These are phyloP conservation scores for Coemansia sp. DNA, from an alignment of 192 early-diverging fungal species.

Conservation along the genomic window DNA sequence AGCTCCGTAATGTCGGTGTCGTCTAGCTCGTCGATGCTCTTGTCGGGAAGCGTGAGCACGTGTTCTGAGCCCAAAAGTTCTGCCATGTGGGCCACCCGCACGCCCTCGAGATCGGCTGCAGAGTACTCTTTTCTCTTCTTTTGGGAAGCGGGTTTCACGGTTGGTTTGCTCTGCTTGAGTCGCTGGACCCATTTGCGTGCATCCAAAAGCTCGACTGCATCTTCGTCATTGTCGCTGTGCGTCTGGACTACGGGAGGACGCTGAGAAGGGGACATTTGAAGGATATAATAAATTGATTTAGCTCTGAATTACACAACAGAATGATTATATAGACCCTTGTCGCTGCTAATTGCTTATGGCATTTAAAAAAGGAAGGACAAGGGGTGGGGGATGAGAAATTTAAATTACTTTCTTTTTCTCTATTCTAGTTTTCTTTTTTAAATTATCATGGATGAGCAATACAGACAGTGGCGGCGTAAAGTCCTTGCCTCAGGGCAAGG, in stretches of 20 bases:
- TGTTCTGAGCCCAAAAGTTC: too few relatives aligned
- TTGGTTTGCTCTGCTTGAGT: too few relatives aligned
- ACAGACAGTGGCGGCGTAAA: slow-evolving; percentile 28
- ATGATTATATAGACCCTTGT: too few relatives aligned
- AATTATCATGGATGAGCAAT: slow-evolving; percentile 41
- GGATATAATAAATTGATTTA: too few relatives aligned
- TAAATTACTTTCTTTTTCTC: not conserved
- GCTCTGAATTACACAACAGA: too few relatives aligned
- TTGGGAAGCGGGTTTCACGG: too few relatives aligned
- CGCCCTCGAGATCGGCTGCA: slow-evolving; percentile 61
- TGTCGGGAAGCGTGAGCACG: slow-evolving; percentile 86
- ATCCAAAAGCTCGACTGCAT: slow-evolving; percentile 59
- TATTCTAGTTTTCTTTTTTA: not conserved
- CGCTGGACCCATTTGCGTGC: slow-evolving; percentile 69
- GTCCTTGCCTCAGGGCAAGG: not conserved
- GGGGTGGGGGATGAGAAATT: too few relatives aligned
- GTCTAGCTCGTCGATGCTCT: slow-evolving; percentile 60
- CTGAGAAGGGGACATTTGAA: too few relatives aligned
- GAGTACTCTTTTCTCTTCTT: slow-evolving; percentile 18
- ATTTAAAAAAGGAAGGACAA: too few relatives aligned
- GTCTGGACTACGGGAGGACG: slow-evolving; percentile 49
- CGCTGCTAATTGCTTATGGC: too few relatives aligned
- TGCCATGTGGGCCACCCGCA: too few relatives aligned
- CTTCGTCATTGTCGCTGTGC: slow-evolving; percentile 38
- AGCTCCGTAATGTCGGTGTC: slow-evolving; percentile 61